A percentile compares a stretch with the other conserved stretches of the same genome.
These are phyloP conservation scores for Hansfordia pulvinata DNA, from an alignment of 2,329 filamentous ascomycete species.

Conservation along the genomic window DNA sequence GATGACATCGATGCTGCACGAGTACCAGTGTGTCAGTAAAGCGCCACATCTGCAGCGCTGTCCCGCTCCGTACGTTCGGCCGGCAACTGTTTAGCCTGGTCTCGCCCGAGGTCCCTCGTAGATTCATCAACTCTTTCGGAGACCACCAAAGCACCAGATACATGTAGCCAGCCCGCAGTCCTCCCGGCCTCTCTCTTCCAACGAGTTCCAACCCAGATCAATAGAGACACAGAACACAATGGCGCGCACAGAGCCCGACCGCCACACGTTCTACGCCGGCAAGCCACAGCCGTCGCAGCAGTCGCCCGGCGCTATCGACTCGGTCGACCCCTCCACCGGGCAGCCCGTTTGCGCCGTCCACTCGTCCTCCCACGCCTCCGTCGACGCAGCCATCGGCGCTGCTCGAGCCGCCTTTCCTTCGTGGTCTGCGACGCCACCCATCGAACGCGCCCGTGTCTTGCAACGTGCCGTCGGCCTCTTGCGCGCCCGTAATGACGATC, in stretches of 20 bases:
- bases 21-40: no score
- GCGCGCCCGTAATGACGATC: constrained; percentile 62
- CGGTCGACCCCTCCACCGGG: constrained; percentile 61
- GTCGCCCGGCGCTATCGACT: constrained; percentile 51
- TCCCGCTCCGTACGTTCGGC: no score
- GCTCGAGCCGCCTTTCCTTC: constrained; percentile 57
- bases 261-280: constrained; percentile 66
- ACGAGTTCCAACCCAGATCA: no score
- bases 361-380: constrained; percentile 49
- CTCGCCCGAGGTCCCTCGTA: no score
- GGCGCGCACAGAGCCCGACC: constrained; percentile 16
- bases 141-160: no score
- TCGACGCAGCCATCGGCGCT: constrained; percentile 60
- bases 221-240: constrained; percentile 4
- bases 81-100: no score
- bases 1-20: no score
- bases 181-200: no score
- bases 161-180: no score
- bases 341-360: constrained; percentile 58
- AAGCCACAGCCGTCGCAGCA: constrained; percentile 45
- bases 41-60: no score
- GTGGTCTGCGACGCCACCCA: constrained; percentile 66
- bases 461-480: constrained; percentile 63
- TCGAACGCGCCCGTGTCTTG: constrained; percentile 64
- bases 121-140: no score